A percentile compares a stretch with the other conserved stretches of the same genome.
phyloP scores from a whole-genome alignment of 495 filamentous ascomycete genomes.

The Daldinia decipiens region DNA sequence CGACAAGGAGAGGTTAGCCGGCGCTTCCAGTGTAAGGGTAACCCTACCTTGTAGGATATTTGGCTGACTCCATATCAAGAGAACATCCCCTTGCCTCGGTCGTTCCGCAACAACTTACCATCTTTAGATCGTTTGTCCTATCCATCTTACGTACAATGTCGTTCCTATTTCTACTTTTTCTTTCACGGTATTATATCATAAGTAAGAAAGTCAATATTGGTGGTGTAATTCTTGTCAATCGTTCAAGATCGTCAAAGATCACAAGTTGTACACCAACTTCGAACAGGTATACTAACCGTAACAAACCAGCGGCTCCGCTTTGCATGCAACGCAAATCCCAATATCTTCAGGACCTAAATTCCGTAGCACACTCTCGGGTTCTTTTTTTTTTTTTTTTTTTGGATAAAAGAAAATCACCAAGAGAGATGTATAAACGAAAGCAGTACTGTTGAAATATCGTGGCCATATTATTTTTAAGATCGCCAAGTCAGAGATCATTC shows the following conservation, averaged over 20 bases:
- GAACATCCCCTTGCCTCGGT: not conserved
- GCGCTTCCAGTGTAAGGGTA: slow-evolving; percentile 2
- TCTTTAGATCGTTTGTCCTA: not conserved
- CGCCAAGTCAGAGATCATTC: not conserved
- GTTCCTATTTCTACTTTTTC: not conserved
- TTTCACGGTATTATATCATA: not conserved
- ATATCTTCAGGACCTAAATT: not conserved
- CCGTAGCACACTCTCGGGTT: not conserved
- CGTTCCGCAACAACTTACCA: not conserved
- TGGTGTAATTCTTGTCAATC: not conserved
- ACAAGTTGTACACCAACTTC: not conserved
- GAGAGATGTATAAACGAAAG: not conserved
- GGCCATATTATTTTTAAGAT: not conserved
- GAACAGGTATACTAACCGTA: not conserved
- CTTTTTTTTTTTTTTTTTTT: not conserved
- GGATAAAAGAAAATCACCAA: not conserved
- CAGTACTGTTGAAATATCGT: not conserved
- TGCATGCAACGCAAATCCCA: not conserved
- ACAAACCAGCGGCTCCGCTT: not conserved
- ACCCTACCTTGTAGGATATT: slow-evolving; percentile 9
- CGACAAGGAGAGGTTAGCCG: not conserved
- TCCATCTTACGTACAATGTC: not conserved
- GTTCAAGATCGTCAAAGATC: not conserved
- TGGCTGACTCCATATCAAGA: slow-evolving; percentile 5
- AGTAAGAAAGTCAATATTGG: not conserved